phyloP scores from a whole-genome alignment of 2,329 filamentous ascomycete genomes.

The Lachnellula hyalina region DNA sequence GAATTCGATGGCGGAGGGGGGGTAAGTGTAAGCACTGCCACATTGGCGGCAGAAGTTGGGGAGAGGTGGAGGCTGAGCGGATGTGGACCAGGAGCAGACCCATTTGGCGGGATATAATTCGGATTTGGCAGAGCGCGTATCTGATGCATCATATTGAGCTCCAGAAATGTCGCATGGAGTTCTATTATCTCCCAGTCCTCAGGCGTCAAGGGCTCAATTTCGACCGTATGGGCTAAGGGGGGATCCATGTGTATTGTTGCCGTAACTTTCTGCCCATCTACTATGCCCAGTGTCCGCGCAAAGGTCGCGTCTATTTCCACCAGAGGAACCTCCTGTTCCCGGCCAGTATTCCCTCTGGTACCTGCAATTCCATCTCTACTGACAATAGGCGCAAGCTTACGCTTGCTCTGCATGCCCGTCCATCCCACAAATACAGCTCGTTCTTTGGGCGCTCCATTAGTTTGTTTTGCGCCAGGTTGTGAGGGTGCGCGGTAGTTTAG shows the following conservation, averaged over 20 bases:
- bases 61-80: constrained; percentile 89
- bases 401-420: constrained; percentile 96
- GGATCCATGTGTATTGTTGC: constrained; percentile 78
- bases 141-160: constrained; percentile 88
- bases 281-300: constrained; percentile 68
- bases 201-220: constrained; percentile 91
- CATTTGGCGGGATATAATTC: constrained; percentile 49
- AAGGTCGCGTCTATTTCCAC: constrained; percentile 88
- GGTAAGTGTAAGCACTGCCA: constrained; percentile 76
- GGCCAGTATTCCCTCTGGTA: constrained; percentile 47
- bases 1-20: constrained; percentile 63
- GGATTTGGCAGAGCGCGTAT: constrained; percentile 92
- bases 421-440: constrained; percentile 85
- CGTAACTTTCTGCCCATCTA: constrained; percentile 74
- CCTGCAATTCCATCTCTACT: constrained; percentile 66
- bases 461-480: constrained; percentile 41
- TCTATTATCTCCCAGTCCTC: constrained; percentile 99
- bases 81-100: constrained; percentile 55
- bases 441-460: constrained; percentile 44
- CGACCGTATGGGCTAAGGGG: constrained; percentile 84
- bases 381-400: constrained; percentile 67
- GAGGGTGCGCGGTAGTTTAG: constrained; percentile 65
- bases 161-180: constrained; percentile 89
- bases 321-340: constrained; percentile 70
- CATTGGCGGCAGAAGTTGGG: constrained; percentile 90